Conservation (phyloP, 2,329 filamentous ascomycete species). For the Rutstroemia sydowiana region DNA sequence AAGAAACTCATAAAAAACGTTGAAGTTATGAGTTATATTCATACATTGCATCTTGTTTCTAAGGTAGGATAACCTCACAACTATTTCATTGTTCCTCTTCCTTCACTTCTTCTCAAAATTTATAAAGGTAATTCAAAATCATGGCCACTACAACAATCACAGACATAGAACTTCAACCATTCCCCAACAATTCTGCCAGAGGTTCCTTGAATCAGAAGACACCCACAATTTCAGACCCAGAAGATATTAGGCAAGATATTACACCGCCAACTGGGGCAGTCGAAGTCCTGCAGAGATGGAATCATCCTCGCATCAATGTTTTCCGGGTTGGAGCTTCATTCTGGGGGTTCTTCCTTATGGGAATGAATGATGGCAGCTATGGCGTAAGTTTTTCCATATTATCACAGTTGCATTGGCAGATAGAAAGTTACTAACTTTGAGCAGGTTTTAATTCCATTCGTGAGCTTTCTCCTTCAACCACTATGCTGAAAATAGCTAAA, state of each 20-base stretch:
- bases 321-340: slow-evolving; percentile 53
- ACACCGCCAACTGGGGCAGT: not conserved
- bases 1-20: too few species aligned
- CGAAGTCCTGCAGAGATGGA: slow-evolving; percentile 49
- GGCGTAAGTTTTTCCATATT: slow-evolving; percentile 13
- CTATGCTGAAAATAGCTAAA: not conserved
- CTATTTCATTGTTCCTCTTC: too few species aligned
- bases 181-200: not conserved
- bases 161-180: not conserved
- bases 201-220: not conserved
- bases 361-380: slow-evolving; percentile 15
- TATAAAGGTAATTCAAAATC: not conserved
- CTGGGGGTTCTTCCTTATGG: slow-evolving; percentile 54
- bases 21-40: too few species aligned
- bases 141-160: not conserved
- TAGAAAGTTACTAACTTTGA: not conserved
- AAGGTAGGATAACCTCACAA: too few species aligned
- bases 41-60: too few species aligned
- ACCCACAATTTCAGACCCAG: not conserved
- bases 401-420: not conserved
- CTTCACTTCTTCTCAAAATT: too few species aligned
- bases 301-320: slow-evolving; percentile 49
- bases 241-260: slow-evolving; percentile 4
- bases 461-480: not conserved
- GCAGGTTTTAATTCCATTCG: slow-evolving; percentile 41